phyloP scores from a whole-genome alignment of 495 filamentous ascomycete species.

The Aspergillus affinis region DNA sequence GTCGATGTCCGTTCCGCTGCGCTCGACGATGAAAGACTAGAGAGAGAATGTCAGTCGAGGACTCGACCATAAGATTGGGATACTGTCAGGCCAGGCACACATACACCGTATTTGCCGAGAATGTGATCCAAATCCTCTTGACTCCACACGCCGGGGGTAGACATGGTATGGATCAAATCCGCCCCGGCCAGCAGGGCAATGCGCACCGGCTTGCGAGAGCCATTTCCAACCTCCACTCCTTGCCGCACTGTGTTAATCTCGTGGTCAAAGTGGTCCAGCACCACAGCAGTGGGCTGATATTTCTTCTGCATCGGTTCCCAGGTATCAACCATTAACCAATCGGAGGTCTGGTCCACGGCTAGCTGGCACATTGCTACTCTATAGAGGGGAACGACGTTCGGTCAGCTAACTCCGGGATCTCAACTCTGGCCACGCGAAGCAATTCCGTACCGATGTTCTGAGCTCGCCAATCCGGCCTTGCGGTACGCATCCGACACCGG shows the following conservation, averaged over 20 bases:
- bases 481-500: conserved; percentile 86
- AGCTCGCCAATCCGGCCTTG: conserved; percentile 79
- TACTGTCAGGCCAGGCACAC: conserved; percentile 13
- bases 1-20: conserved; percentile 84
- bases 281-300: conserved; percentile 85
- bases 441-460: conserved; percentile 62
- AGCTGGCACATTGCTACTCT: conserved; percentile 70
- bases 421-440: not conserved
- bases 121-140: conserved; percentile 82
- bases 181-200: conserved; percentile 79
- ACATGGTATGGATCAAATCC: conserved; percentile 87
- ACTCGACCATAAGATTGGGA: not conserved
- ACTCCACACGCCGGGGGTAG: conserved; percentile 73
- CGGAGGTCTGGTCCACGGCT: conserved; percentile 70
- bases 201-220: conserved; percentile 58
- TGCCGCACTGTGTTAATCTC: conserved; percentile 79
- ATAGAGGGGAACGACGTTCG: not conserved
- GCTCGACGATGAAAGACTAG: conserved; percentile 81
- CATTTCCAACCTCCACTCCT: conserved; percentile 67
- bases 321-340: conserved; percentile 85
- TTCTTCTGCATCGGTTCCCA: conserved; percentile 72
- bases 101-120: conserved; percentile 73
- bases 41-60: not conserved
- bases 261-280: conserved; percentile 84
- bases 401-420: not conserved